phyloP scores from a whole-genome alignment of 2,329 filamentous ascomycete species.

The Aureobasidium sp. region DNA sequence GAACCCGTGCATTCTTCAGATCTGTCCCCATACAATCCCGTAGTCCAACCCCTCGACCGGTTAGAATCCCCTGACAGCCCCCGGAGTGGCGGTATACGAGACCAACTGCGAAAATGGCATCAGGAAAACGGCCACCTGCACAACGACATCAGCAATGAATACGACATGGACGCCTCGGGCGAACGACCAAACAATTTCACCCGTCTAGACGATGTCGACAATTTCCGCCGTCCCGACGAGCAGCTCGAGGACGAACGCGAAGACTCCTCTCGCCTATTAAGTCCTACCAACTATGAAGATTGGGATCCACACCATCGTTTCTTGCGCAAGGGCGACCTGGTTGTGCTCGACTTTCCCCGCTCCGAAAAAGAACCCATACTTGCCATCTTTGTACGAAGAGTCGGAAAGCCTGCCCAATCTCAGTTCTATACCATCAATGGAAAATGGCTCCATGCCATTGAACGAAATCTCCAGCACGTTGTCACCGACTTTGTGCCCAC shows the following conservation, averaged over 20 bases:
- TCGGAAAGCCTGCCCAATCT: slow-evolving; percentile 28
- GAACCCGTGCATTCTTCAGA: not conserved
- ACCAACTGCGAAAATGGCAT: slow-evolving; percentile 39
- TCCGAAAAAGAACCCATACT: slow-evolving; percentile 37
- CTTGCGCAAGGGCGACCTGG: slow-evolving; percentile 42
- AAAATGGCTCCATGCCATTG: slow-evolving; percentile 37
- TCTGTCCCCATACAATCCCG: not conserved
- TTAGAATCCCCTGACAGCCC: not conserved
- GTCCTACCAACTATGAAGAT: slow-evolving; percentile 26
- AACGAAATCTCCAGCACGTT: slow-evolving; percentile 40
- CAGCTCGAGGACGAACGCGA: slow-evolving; percentile 23
- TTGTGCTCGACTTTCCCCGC: slow-evolving; percentile 32
- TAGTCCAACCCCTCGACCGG: not conserved
- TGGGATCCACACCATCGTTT: slow-evolving; percentile 31
- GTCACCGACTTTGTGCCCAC: slow-evolving; percentile 43
- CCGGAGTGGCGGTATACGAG: slow-evolving; percentile 25
- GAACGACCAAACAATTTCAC: slow-evolving; percentile 24
- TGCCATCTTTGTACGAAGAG: slow-evolving; percentile 42
- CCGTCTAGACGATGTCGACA: slow-evolving; percentile 25
- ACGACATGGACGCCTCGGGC: slow-evolving; percentile 23
- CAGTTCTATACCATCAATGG: slow-evolving; percentile 48
- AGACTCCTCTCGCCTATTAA: slow-evolving; percentile 19
- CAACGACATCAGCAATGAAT: slow-evolving; percentile 21
- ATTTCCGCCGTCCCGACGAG: slow-evolving; percentile 21
- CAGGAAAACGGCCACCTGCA: slow-evolving; percentile 28